Base-by-base conservation (phyloP, 2,329 filamentous ascomycete species). In the Aspergillus tubingensis region DNA sequence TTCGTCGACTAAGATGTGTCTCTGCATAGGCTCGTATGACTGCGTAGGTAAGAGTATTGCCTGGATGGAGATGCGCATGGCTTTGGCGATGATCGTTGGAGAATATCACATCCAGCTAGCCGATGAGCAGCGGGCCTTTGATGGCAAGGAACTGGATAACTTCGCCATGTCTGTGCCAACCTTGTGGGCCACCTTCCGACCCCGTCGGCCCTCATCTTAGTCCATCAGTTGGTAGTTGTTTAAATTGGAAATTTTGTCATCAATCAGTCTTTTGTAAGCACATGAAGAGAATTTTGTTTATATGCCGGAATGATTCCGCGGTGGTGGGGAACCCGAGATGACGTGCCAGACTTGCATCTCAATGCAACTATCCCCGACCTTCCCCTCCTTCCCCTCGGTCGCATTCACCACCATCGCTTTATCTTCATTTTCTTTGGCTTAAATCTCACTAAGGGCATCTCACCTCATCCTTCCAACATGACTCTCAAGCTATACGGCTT, bases 401-500 rank as follows among this genome's bases (percentile, higher is more conserved):
- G 44, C 44, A 25, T 49, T 8, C 21, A 48, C 3, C 23, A 47
- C 43, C 44, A 25, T 17, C 21, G 8, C 13, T 44, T 21, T 44
- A 5, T 17, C 15, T 15, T 13, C 15, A 8, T 6, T 54, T n/a
- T 3, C 6, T 53, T 15, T 10, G 11, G 11, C 17, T 39, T 8
- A 10, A 15, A 25, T 25, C 32, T 21, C 1, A 10, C n/a, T 17
- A 3, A 21, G 38, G 15, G 17, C 19, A 15, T 13, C 39, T 15
- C 15, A 30, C 17, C 39, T 23, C n/a, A 5, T 21, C 7, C 23
- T 1, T 21, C 3, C 36, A 52, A 8, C 4, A 76, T 76, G 73
- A 64, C 62, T 54, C 61, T 76, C 62, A 73, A 73, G 60, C 53
- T 76, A 44, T 63, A 75, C 61, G 73, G 74, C 15, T 58, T 62